Conservation (phyloP, 177 flowering plant genomes). For the Vitis hybrid region DNA sequence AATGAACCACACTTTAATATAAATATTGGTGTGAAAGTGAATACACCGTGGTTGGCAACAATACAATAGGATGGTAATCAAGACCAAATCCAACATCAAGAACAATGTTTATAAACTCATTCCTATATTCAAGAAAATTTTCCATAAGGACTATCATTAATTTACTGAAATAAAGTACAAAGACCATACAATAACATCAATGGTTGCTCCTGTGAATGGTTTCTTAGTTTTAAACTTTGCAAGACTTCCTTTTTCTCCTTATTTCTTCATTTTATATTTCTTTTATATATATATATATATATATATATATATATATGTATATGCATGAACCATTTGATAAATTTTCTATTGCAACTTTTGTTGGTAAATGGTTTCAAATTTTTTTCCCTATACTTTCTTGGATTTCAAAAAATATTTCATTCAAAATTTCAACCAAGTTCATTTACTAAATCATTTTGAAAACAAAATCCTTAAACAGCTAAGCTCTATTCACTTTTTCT, state of each 20-base stretch:
- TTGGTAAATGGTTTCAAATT: too few species aligned
- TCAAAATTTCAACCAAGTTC: background rate
- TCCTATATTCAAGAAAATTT: conserved; percentile 80
- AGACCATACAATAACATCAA: background rate
- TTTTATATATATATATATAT: too few species aligned
- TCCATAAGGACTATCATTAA: conserved; percentile 78
- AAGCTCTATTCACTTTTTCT: too few species aligned
- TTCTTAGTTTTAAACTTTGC: background rate
- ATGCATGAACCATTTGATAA: too few species aligned
- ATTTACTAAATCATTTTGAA: too few species aligned
- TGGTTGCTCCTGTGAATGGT: background rate
- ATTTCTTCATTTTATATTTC: too few species aligned
- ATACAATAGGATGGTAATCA: conserved; percentile 64
- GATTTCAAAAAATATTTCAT: background rate
- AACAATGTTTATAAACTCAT: conserved; percentile 86
- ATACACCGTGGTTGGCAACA: conserved; percentile 80
- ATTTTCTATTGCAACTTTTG: too few species aligned
- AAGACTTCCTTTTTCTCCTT: background rate
- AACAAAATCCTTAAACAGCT: too few species aligned
- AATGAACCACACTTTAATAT: background rate
- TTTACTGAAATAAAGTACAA: conserved; percentile 42
- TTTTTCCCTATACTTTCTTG: background rate
- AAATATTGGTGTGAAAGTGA: background rate
- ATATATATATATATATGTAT: too few species aligned
- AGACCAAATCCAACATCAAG: conserved; percentile 81